phyloP scores from a whole-genome alignment of 2,329 filamentous ascomycete species.

The Colletotrichum neosansevieriae region DNA sequence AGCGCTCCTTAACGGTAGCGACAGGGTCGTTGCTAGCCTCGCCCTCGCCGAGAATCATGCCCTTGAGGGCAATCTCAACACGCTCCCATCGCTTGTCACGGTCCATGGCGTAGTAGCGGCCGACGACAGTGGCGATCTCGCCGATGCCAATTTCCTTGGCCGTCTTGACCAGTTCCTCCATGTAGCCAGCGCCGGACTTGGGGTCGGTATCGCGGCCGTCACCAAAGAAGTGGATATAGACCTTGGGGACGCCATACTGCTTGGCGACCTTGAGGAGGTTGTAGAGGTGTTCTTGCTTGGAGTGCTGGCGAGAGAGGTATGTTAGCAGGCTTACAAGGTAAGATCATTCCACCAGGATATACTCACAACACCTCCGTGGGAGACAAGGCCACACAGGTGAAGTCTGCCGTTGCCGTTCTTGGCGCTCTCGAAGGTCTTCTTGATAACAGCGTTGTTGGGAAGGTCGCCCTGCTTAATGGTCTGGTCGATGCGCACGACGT shows the following conservation, averaged over 20 bases:
- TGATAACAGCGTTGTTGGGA: slow-evolving; percentile 80
- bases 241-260: slow-evolving; percentile 85
- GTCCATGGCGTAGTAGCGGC: slow-evolving; percentile 99
- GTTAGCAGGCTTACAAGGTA: background rate
- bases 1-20: slow-evolving; percentile 86
- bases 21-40: slow-evolving; percentile 88
- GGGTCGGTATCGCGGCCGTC: slow-evolving; percentile 98
- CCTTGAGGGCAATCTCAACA: slow-evolving; percentile 89
- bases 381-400: slow-evolving; percentile 91
- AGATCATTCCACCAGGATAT: background rate
- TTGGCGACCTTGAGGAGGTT: slow-evolving; percentile 91
- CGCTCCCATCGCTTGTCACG: slow-evolving; percentile 99
- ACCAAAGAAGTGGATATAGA: slow-evolving; percentile 99
- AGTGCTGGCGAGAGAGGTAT: slow-evolving; percentile 67
- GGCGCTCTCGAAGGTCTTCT: slow-evolving; percentile 79
- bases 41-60: slow-evolving; percentile 86
- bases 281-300: slow-evolving; percentile 94
- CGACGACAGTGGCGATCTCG: slow-evolving; percentile 91
- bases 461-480: slow-evolving; percentile 89
- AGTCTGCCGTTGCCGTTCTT: slow-evolving; percentile 92
- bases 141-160: slow-evolving; percentile 87
- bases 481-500: slow-evolving; percentile 95
- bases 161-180: slow-evolving; percentile 86
- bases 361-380: slow-evolving; percentile 89
- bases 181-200: slow-evolving; percentile 89